Evolutionary conservation across 352 stramenopile genomes (phyloP), one percentile per base, ranked within the genome.

Genomic region (Phytophthora hibernalis): DNA sequence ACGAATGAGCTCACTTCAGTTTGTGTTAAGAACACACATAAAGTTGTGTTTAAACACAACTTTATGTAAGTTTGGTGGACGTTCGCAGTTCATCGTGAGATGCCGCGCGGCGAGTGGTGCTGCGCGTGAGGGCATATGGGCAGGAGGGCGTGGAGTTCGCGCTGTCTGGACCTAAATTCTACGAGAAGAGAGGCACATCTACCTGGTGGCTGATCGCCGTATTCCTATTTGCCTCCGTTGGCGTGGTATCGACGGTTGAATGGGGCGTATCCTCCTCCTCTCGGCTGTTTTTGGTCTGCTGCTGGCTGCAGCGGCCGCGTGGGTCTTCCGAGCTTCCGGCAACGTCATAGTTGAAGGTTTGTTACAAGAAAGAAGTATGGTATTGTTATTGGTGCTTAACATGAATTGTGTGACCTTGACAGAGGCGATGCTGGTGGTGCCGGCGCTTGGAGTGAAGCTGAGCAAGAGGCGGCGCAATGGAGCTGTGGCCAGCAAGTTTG

Each of bases 351-450:
- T 78, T 10, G 66, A 78, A 78, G 70, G 70, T 78, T 45, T 49
- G 3, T 21, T 42, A 16, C 28, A 9, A 18, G 54, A 35, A n/a
- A 16, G 0, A 15, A 7, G 1, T 43, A 9, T 15, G 2, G 9
- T 48, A 7, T 3, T 55, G 22, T 26, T 70, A 49, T 12, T 70
- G 55, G 45, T 35, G 3, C 16, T 45, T 18, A 28, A 37, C 35
- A 44, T 51, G 10, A 44, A 33, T 33, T 33, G 28, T 33, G 28
- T 31, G 28, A 10, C 6, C 1, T 12, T 33, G 28, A 40, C 51
- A 96, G 88, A 96, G 61, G 82, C 83, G 22, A 74, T 93, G 72
- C 62, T 96, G 18, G 83, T 95, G 26, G 78, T 93, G 44, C 88
- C 88, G 13, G 70, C 80, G 15, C 61, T 92, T 15, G 88, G 88